Evolutionary conservation across 1,284 basidiomycete species (phyloP), one percentile per base, ranked within the genome.

Genomic region (Xerocomus tenax): DNA sequence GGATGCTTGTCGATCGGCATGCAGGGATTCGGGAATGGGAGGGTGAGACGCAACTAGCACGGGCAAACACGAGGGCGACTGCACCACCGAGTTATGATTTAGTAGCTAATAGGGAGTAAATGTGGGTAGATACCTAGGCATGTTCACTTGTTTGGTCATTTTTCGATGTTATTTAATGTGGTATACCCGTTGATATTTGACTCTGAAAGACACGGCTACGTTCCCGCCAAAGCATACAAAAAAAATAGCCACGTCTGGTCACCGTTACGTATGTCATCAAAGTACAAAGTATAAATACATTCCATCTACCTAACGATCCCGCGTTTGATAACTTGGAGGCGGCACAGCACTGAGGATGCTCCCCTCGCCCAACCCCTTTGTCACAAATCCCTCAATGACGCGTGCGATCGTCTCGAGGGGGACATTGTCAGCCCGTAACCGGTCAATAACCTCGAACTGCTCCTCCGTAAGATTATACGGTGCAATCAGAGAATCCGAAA

Each of bases 1-100:
- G 52, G 7, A 62, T 63, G 55, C 53, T 61, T 41, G 61, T 39
- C 8, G 61, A 59, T 42, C 49, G 41, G 30, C 48, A 58, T 38
- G 54, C 58, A 21, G 56, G 50, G 12, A 47, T 58, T 43, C 51
- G 29, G 16, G 56, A 57, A 16, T 62, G 58, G 60, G 51, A 56
- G 32, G 51, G 49, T 8, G 38, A 30, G 45, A 40, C 35, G 5
- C 28, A 10, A 13, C 25, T 46, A 48, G 41, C 60, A 9, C 45
- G 59, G 29, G 18, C 59, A 18, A 47, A 53, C 9, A 28, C 45
- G 45, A 30, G 23, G 28, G 39, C 39, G 23, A 41, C 54, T 18
- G 52, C 54, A 21, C 60, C 56, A 8, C 60, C 58, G 26, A 56
- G 51, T 13, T 55, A 58, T 25, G 55, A 54, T 38, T 46, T 47